Conservation (phyloP, 2,329 filamentous ascomycete species). For the Thyridium curvatum region DNA sequence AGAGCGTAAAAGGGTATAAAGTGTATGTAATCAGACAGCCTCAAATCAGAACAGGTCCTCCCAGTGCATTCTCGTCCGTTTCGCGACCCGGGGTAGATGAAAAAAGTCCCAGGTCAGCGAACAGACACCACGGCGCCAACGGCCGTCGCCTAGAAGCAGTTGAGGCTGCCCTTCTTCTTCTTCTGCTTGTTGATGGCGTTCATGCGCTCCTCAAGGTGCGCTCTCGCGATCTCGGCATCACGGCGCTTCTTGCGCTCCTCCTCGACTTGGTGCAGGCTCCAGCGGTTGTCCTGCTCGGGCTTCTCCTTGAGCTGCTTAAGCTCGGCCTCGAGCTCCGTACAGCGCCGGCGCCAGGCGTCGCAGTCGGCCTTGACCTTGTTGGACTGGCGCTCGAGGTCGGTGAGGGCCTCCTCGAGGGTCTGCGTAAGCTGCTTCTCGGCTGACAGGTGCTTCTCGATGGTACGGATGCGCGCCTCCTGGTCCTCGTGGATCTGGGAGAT, state of each 20-base stretch:
- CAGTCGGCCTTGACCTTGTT: slow-evolving; percentile 89
- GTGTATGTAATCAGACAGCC: no score
- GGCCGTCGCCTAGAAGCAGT: slow-evolving; percentile 72
- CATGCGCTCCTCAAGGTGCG: slow-evolving; percentile 91
- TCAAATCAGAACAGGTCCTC: no score
- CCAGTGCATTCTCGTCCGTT: no score
- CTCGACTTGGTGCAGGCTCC: slow-evolving; percentile 83
- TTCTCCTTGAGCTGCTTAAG: slow-evolving; percentile 58
- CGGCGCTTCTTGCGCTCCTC: slow-evolving; percentile 91
- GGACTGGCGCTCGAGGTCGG: slow-evolving; percentile 84
- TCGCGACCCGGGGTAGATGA: no score
- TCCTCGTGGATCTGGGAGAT: slow-evolving; percentile 83
- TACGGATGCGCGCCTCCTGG: slow-evolving; percentile 88
- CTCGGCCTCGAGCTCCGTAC: slow-evolving; percentile 66
- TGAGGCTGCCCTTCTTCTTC: slow-evolving; percentile 91
- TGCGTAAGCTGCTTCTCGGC: slow-evolving; percentile 95
- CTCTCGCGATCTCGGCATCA: slow-evolving; percentile 81
- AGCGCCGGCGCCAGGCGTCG: slow-evolving; percentile 86
- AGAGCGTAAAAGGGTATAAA: no score
- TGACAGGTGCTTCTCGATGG: slow-evolving; percentile 92
- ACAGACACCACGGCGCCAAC: slow-evolving; percentile 8
- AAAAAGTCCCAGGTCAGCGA: no score
- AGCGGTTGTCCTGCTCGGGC: slow-evolving; percentile 48
- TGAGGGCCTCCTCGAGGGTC: slow-evolving; percentile 90
- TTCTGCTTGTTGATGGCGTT: slow-evolving; percentile 88